A percentile compares a stretch with the other conserved stretches of the same genome.
These are phyloP conservation scores for Clonostachys byssicola DNA, from an alignment of 2,329 filamentous ascomycete genomes.

Conservation along the genomic window DNA sequence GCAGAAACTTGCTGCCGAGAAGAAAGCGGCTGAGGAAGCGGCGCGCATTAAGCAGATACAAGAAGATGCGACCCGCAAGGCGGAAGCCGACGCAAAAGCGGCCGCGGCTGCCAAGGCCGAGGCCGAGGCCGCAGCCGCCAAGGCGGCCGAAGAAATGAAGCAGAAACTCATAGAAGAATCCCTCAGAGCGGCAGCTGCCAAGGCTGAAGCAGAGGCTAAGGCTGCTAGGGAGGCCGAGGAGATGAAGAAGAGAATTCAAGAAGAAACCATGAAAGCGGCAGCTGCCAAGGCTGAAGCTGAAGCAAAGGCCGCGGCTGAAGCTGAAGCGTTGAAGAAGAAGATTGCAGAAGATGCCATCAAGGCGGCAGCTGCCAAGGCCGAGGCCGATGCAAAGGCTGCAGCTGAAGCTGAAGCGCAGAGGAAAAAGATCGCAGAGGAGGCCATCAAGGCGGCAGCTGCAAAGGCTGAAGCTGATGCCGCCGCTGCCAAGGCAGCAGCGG, in stretches of 20 bases:
- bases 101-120: conserved; percentile 21
- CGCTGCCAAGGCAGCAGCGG: conserved; percentile 28
- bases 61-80: conserved; percentile 29
- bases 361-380: conserved; percentile 19
- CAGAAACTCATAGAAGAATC: conserved; percentile 2
- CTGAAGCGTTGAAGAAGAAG: conserved; percentile 35
- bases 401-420: conserved; percentile 34
- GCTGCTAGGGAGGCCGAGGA: conserved; percentile 31
- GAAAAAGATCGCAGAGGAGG: conserved; percentile 29
- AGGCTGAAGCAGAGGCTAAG: conserved; percentile 26
- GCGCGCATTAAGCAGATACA: conserved; percentile 30
- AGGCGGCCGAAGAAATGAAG: conserved; percentile 19
- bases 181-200: conserved; percentile 11
- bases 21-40: conserved; percentile 35
- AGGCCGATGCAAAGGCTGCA: conserved; percentile 34
- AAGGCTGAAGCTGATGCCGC: conserved; percentile 30
- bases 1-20: conserved; percentile 34
- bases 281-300: conserved; percentile 17
- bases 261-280: conserved; percentile 13
- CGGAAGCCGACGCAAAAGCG: conserved; percentile 20
- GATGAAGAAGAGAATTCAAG: conserved; percentile 36
- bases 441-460: conserved; percentile 34
- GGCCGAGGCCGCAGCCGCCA: conserved; percentile 24
- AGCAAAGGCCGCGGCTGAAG: conserved; percentile 33
- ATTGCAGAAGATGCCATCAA: conserved; percentile 26